Evolutionary conservation across 192 early-diverging fungal genomes (phyloP).

Genomic region (Cetraspora pellucida): DNA sequence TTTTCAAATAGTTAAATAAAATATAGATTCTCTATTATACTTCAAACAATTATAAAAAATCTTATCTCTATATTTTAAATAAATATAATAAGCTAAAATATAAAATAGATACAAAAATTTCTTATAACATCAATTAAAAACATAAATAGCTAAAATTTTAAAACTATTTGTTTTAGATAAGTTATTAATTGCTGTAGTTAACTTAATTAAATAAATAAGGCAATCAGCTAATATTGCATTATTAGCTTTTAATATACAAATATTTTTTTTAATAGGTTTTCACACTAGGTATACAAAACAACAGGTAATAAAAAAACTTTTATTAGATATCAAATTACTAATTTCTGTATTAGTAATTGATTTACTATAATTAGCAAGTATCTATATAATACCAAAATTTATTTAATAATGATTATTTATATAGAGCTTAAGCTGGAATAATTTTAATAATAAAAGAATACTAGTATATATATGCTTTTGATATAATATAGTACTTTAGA

Average conservation of each 20-base stretch:
- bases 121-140: no score
- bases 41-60: no score
- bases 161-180: background rate
- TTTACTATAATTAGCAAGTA: background rate
- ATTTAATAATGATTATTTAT: no score
- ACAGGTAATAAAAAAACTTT: slow-evolving; percentile 1
- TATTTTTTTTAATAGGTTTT: background rate
- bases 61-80: background rate
- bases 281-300: background rate
- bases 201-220: background rate
- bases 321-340: background rate
- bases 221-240: background rate
- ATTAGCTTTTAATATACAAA: background rate
- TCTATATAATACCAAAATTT: background rate
- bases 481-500: no score
- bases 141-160: background rate
- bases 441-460: no score
- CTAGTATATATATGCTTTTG: no score
- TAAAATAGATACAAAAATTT: no score
- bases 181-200: background rate
- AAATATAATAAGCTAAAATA: no score
- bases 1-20: no score
- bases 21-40: no score
- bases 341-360: background rate
- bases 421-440: no score